These are phyloP conservation scores for Anisodus tanguticus DNA, from an alignment of 257 asterid species.

Conservation along the genomic window DNA sequence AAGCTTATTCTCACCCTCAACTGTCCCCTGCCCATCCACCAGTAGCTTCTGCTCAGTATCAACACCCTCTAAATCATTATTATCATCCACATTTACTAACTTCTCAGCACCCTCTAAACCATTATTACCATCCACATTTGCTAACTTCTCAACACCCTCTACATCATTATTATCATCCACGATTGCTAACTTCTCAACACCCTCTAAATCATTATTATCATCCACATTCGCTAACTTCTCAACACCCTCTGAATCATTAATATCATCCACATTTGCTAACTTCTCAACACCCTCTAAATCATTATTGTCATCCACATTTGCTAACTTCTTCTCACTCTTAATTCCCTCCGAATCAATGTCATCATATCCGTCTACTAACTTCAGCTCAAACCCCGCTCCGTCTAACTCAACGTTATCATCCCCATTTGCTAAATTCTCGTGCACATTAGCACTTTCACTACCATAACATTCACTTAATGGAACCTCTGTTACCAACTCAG, in stretches of 20 bases:
- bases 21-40: not conserved
- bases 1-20: slow-evolving; percentile 30
- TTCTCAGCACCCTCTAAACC: not conserved
- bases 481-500: slow-evolving; percentile 28
- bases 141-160: too few species aligned
- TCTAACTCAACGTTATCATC: not conserved
- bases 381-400: not conserved
- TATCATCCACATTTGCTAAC: not conserved
- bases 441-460: slow-evolving; percentile 26
- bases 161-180: not conserved
- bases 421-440: not conserved
- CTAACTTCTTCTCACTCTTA: not conserved
- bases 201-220: not conserved
- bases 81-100: not conserved
- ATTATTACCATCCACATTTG: not conserved
- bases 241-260: not conserved
- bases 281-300: not conserved
- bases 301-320: not conserved
- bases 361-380: slow-evolving; percentile 3
- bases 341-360: not conserved
- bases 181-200: slow-evolving; percentile 8
- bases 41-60: slow-evolving; percentile 13
- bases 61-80: not conserved
- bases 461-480: slow-evolving; percentile 17
- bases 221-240: slow-evolving; percentile 8